These are phyloP conservation scores for Fusarium subglutinans DNA, from an alignment of 2,329 filamentous ascomycete genomes.

Conservation along the genomic window DNA sequence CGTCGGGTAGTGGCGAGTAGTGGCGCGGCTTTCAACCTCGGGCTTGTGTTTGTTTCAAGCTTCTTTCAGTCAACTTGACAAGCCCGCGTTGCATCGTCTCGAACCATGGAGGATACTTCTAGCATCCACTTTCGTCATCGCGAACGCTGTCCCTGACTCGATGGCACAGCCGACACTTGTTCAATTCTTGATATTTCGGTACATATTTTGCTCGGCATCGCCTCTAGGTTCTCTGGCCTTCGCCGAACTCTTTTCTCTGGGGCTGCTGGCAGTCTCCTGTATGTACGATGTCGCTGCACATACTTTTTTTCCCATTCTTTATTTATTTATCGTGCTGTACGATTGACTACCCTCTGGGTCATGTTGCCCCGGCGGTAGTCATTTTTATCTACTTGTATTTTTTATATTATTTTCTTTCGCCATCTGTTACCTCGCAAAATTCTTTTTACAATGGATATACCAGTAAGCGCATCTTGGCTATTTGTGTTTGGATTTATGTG, in stretches of 20 bases:
- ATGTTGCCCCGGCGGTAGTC: neutral
- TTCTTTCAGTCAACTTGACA: conserved; percentile 8
- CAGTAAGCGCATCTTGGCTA: conserved; percentile 23
- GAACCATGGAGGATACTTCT: neutral
- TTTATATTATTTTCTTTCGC: neutral
- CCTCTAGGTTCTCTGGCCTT: neutral
- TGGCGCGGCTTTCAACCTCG: neutral
- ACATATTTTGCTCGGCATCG: neutral
- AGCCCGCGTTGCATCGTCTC: conserved; percentile 8
- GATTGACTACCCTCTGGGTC: neutral
- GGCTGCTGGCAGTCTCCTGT: conserved; percentile 30
- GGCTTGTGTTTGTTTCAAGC: neutral
- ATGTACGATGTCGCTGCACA: neutral
- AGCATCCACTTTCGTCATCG: neutral
- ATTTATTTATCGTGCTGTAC: neutral
- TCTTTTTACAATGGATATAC: conserved; percentile 35
- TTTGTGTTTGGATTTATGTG: conserved; percentile 10
- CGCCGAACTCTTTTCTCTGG: neutral
- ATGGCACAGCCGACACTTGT: neutral
- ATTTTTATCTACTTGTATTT: neutral
- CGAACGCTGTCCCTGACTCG: conserved; percentile 13
- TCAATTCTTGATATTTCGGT: neutral
- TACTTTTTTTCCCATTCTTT: neutral
- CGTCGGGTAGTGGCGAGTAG: neutral
- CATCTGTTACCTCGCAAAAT: neutral